phyloP scores from a whole-genome alignment of 2,329 filamentous ascomycete species.

The Bipolaris cookei region DNA sequence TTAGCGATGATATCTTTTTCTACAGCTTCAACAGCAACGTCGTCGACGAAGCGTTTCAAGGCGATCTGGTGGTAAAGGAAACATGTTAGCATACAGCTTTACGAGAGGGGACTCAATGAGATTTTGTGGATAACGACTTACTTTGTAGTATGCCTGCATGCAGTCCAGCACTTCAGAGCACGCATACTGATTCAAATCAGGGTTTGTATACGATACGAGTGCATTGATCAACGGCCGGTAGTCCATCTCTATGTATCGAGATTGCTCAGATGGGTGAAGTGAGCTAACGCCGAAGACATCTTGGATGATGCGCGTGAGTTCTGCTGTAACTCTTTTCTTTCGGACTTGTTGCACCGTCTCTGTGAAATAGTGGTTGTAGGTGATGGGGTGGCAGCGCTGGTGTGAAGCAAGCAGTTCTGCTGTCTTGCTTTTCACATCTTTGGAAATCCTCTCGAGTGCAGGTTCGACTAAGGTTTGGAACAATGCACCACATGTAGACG shows the following conservation, averaged over 20 bases:
- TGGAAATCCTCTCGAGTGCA: conserved; percentile 10
- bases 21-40: no score
- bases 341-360: conserved; percentile 44
- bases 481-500: conserved; percentile 2
- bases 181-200: conserved; percentile 49
- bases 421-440: conserved; percentile 2
- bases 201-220: conserved; percentile 27
- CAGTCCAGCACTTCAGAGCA: conserved; percentile 41
- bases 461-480: conserved; percentile 8
- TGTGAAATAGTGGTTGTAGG: conserved; percentile 50
- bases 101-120: no score
- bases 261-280: conserved; percentile 7
- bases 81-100: no score
- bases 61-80: no score
- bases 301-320: conserved; percentile 29
- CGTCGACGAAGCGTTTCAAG: no score
- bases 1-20: no score
- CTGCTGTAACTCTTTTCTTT: conserved; percentile 24
- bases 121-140: no score
- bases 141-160: conserved; percentile 56
- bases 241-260: conserved; percentile 10
- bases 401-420: conserved; percentile 6
- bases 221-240: conserved; percentile 9
- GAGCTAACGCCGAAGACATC: neutral
- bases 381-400: conserved; percentile 46